A percentile compares a stretch with the other conserved stretches of the same genome.
phyloP scores from a whole-genome alignment of 805 yeast species.

The Myxozyma kluyveri region DNA sequence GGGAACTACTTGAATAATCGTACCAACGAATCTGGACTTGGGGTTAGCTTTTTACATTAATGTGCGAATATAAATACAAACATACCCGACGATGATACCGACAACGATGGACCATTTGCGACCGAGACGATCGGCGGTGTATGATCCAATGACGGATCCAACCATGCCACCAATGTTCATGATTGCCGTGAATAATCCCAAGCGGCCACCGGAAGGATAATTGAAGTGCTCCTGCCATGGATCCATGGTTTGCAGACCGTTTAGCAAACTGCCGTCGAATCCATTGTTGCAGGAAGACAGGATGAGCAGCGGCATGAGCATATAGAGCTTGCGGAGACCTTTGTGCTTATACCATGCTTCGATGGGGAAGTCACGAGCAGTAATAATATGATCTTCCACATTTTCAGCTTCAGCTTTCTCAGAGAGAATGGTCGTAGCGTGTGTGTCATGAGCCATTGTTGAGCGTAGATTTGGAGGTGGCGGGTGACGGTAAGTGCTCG shows the following conservation, averaged over 20 bases:
- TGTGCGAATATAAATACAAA: no score
- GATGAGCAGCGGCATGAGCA: not conserved
- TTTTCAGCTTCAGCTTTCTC: no score
- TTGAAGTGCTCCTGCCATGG: constrained; percentile 12
- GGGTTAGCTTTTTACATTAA: no score
- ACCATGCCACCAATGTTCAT: constrained; percentile 8
- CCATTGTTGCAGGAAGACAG: constrained; percentile 1
- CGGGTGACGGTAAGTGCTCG: no score
- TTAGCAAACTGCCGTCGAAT: constrained; percentile 14
- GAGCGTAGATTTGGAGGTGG: no score
- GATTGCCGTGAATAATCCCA: constrained; percentile 19
- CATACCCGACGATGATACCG: not conserved
- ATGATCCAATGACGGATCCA: not conserved
- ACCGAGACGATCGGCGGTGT: constrained; percentile 1
- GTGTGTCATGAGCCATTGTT: no score
- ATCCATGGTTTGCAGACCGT: constrained; percentile 17
- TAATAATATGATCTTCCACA: not conserved
- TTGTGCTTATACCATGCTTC: constrained; percentile 1
- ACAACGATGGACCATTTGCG: constrained; percentile 5
- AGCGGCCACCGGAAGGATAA: constrained; percentile 14
- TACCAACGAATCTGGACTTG: not conserved
- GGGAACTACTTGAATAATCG: not conserved
- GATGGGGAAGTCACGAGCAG: not conserved
- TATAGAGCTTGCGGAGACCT: constrained; percentile 19
- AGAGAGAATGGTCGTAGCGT: no score